Percentiles rank a stretch among this genome's conserved stretches.
These are phyloP conservation scores for Astrephomene gubernaculifera DNA, from an alignment of 139 green algal species.

Conservation along the genomic window DNA sequence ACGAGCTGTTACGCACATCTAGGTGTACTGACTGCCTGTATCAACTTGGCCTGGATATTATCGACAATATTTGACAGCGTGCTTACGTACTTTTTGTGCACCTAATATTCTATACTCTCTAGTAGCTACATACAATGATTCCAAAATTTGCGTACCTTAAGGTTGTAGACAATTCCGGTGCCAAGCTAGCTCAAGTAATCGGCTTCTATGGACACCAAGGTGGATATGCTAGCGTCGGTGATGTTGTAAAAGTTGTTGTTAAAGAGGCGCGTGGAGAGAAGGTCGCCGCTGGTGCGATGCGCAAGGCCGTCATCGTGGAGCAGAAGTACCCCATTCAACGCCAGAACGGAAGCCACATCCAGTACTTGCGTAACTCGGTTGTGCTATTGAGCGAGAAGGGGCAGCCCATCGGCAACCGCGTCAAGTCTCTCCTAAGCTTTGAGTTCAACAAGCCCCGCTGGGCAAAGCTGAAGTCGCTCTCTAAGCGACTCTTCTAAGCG, in stretches of 20 bases:
- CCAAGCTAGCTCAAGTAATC: constrained; percentile 58
- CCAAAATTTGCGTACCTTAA: constrained; percentile 61
- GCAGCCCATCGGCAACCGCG: constrained; percentile 64
- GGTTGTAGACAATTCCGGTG: constrained; percentile 67
- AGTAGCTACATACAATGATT: constrained; percentile 50
- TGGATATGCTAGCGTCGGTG: constrained; percentile 47
- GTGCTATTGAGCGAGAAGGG: constrained; percentile 73
- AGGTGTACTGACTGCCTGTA: no score
- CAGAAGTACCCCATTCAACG: constrained; percentile 59
- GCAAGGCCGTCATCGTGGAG: constrained; percentile 67
- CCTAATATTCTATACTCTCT: no score
- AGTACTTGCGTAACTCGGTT: constrained; percentile 63
- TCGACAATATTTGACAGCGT: no score
- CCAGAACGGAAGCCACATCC: constrained; percentile 63
- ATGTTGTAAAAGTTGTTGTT: constrained; percentile 70
- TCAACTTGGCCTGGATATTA: no score
- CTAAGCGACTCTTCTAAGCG: constrained; percentile 56
- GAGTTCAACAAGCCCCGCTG: constrained; percentile 70
- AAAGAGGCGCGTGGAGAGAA: constrained; percentile 72
- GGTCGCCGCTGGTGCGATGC: constrained; percentile 53
- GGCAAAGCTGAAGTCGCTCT: constrained; percentile 44
- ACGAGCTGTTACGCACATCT: no score
- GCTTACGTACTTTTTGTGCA: no score
- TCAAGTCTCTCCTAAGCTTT: constrained; percentile 54
- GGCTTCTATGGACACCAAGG: constrained; percentile 52